Evolutionary conservation across 2,329 filamentous ascomycete genomes (phyloP).

Genomic region (Colletotrichum theobromicola): DNA sequence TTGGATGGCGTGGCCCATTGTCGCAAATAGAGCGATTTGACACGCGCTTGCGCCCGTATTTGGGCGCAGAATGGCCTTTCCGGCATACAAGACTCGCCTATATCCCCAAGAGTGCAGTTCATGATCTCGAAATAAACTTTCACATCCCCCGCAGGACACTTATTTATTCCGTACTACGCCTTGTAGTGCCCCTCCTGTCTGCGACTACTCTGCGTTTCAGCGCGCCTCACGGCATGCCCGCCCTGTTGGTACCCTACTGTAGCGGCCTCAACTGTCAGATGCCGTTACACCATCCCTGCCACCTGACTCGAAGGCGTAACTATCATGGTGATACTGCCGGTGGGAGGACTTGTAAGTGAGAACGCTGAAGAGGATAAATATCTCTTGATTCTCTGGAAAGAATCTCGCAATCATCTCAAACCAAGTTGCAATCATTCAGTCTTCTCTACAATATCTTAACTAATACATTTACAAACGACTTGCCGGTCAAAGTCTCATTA

Average conservation of each 20-base stretch:
- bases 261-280: background rate
- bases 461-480: background rate
- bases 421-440: background rate
- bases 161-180: background rate
- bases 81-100: background rate
- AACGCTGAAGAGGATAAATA: background rate
- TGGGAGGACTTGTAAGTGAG: background rate
- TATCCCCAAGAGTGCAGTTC: background rate
- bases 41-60: background rate
- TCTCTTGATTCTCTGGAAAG: background rate
- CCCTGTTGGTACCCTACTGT: background rate
- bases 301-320: background rate
- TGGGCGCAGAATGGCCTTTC: background rate
- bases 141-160: background rate
- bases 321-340: background rate
- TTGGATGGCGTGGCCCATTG: background rate
- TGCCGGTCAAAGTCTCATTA: background rate
- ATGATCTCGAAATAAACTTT: background rate
- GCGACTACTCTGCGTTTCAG: conserved; percentile 7
- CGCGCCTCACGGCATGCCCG: background rate
- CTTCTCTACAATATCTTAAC: background rate
- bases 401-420: background rate
- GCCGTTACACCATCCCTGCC: background rate
- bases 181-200: background rate
- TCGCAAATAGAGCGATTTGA: background rate